These are phyloP conservation scores for Colletotrichum nymphaeae DNA, from an alignment of 2,329 filamentous ascomycete genomes.

Conservation along the genomic window DNA sequence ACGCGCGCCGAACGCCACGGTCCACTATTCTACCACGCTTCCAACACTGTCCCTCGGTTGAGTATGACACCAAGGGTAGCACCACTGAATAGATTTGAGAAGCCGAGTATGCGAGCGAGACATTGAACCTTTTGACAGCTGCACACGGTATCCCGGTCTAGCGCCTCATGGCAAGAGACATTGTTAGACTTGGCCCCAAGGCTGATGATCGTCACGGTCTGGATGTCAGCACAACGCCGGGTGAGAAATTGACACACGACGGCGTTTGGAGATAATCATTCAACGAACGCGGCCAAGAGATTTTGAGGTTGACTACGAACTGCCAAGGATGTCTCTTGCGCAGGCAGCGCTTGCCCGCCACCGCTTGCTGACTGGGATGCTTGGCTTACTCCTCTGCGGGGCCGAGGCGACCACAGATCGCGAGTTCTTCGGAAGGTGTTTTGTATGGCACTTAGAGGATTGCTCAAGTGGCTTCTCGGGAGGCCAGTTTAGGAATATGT, in stretches of 20 bases:
- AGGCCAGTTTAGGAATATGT: not conserved
- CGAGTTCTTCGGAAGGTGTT: not conserved
- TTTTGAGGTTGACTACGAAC: not conserved
- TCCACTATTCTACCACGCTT: not conserved
- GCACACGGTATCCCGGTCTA: conserved; percentile 9
- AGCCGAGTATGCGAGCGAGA: conserved; percentile 1
- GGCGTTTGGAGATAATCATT: not conserved
- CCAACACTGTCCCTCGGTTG: not conserved
- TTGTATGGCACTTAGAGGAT: not conserved
- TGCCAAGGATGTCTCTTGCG: not conserved
- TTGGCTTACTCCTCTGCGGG: not conserved
- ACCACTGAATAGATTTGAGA: not conserved
- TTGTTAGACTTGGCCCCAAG: not conserved
- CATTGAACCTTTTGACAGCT: conserved; percentile 18
- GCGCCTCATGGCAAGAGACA: not conserved
- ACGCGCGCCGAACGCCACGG: conserved; percentile 9
- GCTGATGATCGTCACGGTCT: conserved; percentile 21
- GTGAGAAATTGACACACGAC: conserved; percentile 2
- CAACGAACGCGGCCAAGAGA: conserved; percentile 1
- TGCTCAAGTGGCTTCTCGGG: not conserved
- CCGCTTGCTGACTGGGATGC: not conserved
- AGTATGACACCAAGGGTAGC: not conserved
- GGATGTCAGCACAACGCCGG: not conserved
- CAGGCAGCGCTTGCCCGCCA: not conserved
- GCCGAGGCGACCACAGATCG: not conserved